Evolutionary conservation across 1,284 basidiomycete genomes (phyloP), one percentile per base, ranked within the genome.

Genomic region (Kwoniella shivajii): DNA sequence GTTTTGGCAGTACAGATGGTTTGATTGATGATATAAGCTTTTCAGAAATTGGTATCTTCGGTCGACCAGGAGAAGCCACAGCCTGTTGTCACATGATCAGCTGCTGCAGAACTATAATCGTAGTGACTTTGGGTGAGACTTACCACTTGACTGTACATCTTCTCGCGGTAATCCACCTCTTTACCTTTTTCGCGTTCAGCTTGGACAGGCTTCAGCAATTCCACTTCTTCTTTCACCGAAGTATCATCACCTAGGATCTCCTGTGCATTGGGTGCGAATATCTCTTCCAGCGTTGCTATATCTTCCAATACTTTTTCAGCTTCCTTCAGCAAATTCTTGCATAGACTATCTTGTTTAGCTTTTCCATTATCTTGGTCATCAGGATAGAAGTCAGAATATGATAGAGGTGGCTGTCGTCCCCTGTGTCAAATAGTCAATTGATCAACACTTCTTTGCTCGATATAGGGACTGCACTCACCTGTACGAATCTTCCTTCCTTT

Each of bases 281-380:
- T 44, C 11, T 34, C n/a, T 33, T 43, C 20, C 16, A 57, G 27
- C 9, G 29, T 13, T 31, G 27, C 20, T 7, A 49, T 48, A 26
- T 57, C 56, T 31, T 43, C 41, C 2, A 51, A 9, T 10, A 57
- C 43, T 27, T 52, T 38, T 34, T 52, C 48, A 3, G 56, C 56
- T 45, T 54, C 55, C 27, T 24, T 48, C 9, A 53, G 16, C n/a
- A 57, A 18, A 24, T 53, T 42, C 16, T 53, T 33, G 16, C 46
- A 46, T 38, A 57, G 14, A n/a, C 20, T 49, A n/a, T 39, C 38
- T 20, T 46, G 50, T n/a, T 36, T 50, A 10, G 18, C 14, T 24
- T 22, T 4, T 4, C 56, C 50, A 24, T 38, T 29, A 26, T 43
- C 56, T 24, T 18, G 39, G 10, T 53, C 50, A 37, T 29, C 9